Conservation (phyloP, 1,284 basidiomycete genomes). For the Cutaneotrichosporon sp. region DNA sequence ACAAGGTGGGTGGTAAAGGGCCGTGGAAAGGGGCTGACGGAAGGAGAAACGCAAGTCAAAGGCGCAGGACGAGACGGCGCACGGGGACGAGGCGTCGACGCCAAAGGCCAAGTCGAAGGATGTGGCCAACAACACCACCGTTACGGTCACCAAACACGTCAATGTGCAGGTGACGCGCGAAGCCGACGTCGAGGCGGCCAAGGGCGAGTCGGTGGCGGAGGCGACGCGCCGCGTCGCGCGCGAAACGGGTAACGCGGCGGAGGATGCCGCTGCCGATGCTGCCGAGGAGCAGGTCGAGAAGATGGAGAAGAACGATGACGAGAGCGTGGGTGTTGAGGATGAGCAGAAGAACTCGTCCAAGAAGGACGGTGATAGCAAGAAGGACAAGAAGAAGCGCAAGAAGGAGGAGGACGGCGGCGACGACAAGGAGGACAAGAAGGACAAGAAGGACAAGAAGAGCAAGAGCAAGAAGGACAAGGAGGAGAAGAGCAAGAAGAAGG, state of each 20-base stretch:
- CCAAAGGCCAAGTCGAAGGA: too few species aligned
- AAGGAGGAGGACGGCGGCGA: slow-evolving; percentile 7
- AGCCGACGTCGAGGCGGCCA: neutral
- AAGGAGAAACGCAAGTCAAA: neutral
- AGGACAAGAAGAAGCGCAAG: slow-evolving; percentile 13
- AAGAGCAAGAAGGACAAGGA: too few species aligned
- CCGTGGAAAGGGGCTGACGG: neutral
- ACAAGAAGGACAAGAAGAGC: neutral
- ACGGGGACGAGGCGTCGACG: too few species aligned
- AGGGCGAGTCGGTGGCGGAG: neutral
- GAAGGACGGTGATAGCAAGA: slow-evolving; percentile 15
- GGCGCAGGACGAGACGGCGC: neutral
- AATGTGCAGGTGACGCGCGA: neutral
- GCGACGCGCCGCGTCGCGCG: too few species aligned
- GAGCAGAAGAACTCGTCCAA: slow-evolving; percentile 16
- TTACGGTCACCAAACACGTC: neutral
- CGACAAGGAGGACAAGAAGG: neutral
- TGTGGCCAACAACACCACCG: too few species aligned
- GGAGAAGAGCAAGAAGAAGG: too few species aligned
- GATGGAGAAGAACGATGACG: slow-evolving; percentile 1
- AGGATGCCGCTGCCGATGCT: neutral
- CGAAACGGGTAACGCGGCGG: neutral
- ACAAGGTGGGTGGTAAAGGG: neutral
- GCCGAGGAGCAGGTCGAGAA: slow-evolving; percentile 13
- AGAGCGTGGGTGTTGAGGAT: neutral